Percentiles rank a stretch among this genome's conserved stretches.
Conservation (phyloP, 2,329 filamentous ascomycete genomes). For the Claviceps digitariae region DNA sequence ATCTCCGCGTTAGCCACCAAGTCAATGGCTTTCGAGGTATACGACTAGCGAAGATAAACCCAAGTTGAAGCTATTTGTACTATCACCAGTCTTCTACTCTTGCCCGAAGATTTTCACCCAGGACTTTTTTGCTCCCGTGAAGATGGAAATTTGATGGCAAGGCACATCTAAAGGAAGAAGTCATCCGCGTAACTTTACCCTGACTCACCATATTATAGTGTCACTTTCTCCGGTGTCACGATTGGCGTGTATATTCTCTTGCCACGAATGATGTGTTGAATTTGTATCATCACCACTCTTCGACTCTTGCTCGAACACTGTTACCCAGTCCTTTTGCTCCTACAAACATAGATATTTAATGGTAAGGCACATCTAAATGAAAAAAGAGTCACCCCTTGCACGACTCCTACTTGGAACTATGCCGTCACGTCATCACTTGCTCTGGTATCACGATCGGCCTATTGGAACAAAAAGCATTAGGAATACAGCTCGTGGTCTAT, state of each 20-base stretch:
- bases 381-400: background rate
- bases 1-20: constrained; percentile 72
- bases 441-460: too few species aligned
- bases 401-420: too few species aligned
- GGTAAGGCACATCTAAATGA: constrained; percentile 53
- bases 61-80: constrained; percentile 25
- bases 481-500: constrained; percentile 7
- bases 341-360: constrained; percentile 71
- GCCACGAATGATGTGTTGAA: background rate
- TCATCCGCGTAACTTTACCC: too few species aligned
- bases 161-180: constrained; percentile 39
- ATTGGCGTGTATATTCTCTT: background rate
- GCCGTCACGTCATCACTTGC: too few species aligned
- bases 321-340: constrained; percentile 41
- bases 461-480: background rate
- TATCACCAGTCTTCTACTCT: constrained; percentile 45
- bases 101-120: constrained; percentile 69
- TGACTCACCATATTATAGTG: too few species aligned
- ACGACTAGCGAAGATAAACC: constrained; percentile 79
- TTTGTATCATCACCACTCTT: constrained; percentile 34
- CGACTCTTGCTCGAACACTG: constrained; percentile 71
- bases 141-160: constrained; percentile 74
- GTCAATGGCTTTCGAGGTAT: constrained; percentile 76
- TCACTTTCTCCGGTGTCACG: background rate
- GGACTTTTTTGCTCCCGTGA: constrained; percentile 43